Base-by-base conservation (phyloP, 768 basidiomycete genomes). In the Amanita brunnescens region DNA sequence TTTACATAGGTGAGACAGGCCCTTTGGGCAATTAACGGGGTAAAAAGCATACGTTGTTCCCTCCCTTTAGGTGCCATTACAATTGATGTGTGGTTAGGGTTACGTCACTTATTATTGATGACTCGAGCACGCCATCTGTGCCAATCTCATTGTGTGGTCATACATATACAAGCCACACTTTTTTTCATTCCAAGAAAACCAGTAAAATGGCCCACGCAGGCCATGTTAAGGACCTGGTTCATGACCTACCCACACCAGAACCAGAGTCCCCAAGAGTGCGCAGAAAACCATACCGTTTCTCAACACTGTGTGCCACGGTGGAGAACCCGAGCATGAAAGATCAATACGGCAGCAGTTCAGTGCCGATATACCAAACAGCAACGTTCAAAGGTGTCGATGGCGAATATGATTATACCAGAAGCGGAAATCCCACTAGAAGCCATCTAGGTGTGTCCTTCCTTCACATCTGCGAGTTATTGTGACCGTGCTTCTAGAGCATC, bases 351-450 rank as follows among this genome's bases (percentile, higher is more conserved):
- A 84, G 90, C 53, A 91, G 88, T 58, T 87, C 87, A 6, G 91
- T 97, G 1, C 96, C 96, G 18, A 98, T 99, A 68, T 99, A 98
- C 69, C 96, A 98, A 70, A 87, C 92, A 1, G 82, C 96, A 6
- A 99, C 96, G 0, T 98, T 99, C 81, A 98, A 98, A 71, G 96
- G 95, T 41, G 71, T 95, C 38, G 77, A 75, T 14, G 89, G 87
- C 47, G 79, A 85, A 59, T 99, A 93, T 63, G 95, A 98, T 68
- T 99, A 98, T 69, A 78, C 88, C 10, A 77, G 96, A 54, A 92
- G 90, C 61, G 96, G 96, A 26, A 99, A 99, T 66, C 96, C 96
- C 2, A 99, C 96, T 6, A 76, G 96, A 64, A 92, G 83, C 46
- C 92, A 96, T 67, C 80, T 99, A 53, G 90, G 95, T 96, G 54